Evolutionary conservation across 2,329 filamentous ascomycete genomes (phyloP).

Genomic region (Fusarium citri): DNA sequence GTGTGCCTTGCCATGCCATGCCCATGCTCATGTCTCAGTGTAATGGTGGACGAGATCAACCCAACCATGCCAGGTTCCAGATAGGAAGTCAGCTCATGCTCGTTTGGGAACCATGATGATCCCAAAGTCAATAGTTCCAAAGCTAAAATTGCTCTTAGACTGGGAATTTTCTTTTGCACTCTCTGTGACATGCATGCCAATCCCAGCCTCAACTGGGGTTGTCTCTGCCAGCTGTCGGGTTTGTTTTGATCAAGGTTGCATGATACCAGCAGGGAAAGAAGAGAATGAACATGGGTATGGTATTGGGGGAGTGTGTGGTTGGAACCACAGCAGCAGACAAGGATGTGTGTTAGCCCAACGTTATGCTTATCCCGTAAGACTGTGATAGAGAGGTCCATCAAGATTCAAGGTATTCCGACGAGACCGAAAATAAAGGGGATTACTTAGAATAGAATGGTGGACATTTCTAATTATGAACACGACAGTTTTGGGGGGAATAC

Average conservation of each 20-base stretch:
- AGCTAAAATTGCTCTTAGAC: conserved; percentile 33
- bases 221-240: conserved; percentile 22
- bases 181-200: conserved; percentile 32
- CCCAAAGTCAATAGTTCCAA: conserved; percentile 29
- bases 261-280: conserved; percentile 17
- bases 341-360: background rate
- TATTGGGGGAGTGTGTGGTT: conserved; percentile 10
- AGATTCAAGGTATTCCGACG: background rate
- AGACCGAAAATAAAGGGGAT: background rate
- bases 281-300: background rate
- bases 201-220: conserved; percentile 38
- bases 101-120: conserved; percentile 30
- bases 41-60: conserved; percentile 6
- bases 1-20: background rate
- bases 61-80: conserved; percentile 13
- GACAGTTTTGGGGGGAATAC: background rate
- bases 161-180: background rate
- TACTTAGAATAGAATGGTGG: background rate
- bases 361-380: conserved; percentile 29
- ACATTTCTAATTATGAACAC: conserved; percentile 16
- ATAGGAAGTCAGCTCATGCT: conserved; percentile 36
- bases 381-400: background rate
- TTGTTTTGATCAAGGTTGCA: conserved; percentile 14
- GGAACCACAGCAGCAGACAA: conserved; percentile 18
- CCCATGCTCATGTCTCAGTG: background rate